These are phyloP conservation scores for Schwanniomyces sp. DNA, from an alignment of 805 yeast genomes.

Conservation along the genomic window DNA sequence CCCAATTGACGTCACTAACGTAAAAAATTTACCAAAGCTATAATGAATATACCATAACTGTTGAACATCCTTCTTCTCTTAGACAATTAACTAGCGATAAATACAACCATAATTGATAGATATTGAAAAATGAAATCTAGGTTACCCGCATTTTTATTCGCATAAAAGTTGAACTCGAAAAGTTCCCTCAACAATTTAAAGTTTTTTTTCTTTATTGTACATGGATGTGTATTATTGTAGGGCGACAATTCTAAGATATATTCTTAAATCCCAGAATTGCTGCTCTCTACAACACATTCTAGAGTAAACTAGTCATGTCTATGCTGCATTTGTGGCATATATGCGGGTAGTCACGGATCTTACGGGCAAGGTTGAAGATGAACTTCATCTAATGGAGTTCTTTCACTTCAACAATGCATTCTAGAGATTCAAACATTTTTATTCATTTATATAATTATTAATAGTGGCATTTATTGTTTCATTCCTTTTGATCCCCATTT, in stretches of 20 bases:
- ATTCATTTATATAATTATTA: neutral
- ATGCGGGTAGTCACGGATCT: conserved; percentile 40
- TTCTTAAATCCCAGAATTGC: conserved; percentile 31
- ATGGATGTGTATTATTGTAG: conserved; percentile 52
- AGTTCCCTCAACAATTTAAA: neutral
- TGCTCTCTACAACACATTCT: conserved; percentile 53
- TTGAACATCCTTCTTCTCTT: neutral
- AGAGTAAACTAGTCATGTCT: conserved; percentile 39
- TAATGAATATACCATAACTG: neutral
- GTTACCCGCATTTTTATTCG: conserved; percentile 6
- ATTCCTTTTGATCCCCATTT: conserved; percentile 51
- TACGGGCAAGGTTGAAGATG: conserved; percentile 37
- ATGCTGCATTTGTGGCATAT: neutral
- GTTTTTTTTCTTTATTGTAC: conserved; percentile 37
- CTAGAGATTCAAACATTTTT: conserved; percentile 40
- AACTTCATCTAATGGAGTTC: neutral
- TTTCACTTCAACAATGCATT: conserved; percentile 34
- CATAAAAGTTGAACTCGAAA: neutral
- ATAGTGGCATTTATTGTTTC: conserved; percentile 3
- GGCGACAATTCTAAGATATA: conserved; percentile 31
- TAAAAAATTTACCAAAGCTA: neutral
- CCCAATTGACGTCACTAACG: conserved; percentile 6
- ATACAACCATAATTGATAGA: neutral
- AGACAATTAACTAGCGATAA: no score
- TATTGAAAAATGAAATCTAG: neutral